Base-by-base conservation (phyloP, 768 basidiomycete genomes). In the Pisolithus marmoratus region DNA sequence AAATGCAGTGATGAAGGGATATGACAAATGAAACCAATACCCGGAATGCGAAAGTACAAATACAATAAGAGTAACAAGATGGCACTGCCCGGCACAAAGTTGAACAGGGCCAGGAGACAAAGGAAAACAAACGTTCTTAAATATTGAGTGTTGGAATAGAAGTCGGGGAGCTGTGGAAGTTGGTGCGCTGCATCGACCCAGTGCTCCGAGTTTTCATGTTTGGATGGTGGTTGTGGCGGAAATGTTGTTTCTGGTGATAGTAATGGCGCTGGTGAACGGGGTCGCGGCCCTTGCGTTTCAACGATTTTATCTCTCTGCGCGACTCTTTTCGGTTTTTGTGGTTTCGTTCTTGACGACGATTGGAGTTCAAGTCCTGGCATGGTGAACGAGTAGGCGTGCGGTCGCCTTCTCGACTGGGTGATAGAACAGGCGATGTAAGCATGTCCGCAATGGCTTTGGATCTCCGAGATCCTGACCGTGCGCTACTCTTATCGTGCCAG, bases 221-320 rank as follows among this genome's bases (percentile, higher is more conserved):
- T 22, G 85, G 83, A 55, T 83, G 80, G 59, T 79, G 76, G 56
- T 82, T 83, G 43, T 75, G 71, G 54, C 77, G 76, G 49, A 77
- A 77, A 36, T 79, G 77, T 47, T 72, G 74, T 40, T 77, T 74
- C 47, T 71, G 73, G 46, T 74, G 73, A 44, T 68, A 67, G 34
- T 76, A 71, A n/a, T 73, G 65, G 43, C 68, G 66, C 37, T 67
- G 63, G 43, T 59, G 49, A 24, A 46, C 60, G 51, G 78, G 63
- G 58, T 71, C 72, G 62, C 72, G 74, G 67, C 71, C 75, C 72
- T 84, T 78, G 57, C 80, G 76, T 67, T 84, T 83, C 63, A 78
- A 70, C 67, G 79, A 72, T 70, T 84, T 86, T 62, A 80, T 81
- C 71, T 89, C 85, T 60, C 80, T 73, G 58, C 81, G 74, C 55